Conservation (phyloP, 306 rosid species). For the Morella rubra region DNA sequence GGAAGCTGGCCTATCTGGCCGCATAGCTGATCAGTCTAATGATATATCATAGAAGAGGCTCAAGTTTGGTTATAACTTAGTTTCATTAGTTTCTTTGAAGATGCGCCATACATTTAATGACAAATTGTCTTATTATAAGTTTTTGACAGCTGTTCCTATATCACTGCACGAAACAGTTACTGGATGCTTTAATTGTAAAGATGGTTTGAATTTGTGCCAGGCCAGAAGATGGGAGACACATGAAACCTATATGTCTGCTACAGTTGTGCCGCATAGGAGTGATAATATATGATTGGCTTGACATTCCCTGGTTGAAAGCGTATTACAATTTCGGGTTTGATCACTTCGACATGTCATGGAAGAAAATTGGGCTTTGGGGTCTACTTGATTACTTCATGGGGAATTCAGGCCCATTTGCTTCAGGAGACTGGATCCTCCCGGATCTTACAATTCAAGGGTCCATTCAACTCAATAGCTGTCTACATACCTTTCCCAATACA, state of each 20-base stretch:
- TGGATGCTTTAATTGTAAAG: conserved; percentile 28
- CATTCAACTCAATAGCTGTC: conserved; percentile 46
- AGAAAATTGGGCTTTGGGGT: conserved; percentile 73
- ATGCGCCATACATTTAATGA: neutral
- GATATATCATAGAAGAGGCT: neutral
- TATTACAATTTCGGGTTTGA: conserved; percentile 95
- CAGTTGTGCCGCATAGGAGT: conserved; percentile 86
- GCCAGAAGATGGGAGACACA: conserved; percentile 79
- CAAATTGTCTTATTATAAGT: neutral
- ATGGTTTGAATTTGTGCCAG: conserved; percentile 43
- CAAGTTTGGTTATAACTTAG: neutral
- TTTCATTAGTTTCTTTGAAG: neutral
- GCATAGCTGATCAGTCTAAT: neutral
- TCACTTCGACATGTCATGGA: conserved; percentile 87
- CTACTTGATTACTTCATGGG: conserved; percentile 77
- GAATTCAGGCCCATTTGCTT: conserved; percentile 80
- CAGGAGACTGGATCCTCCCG: conserved; percentile 96
- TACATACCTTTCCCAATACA: conserved; percentile 76
- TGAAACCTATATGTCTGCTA: conserved; percentile 78
- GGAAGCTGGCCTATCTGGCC: neutral
- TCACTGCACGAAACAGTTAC: conserved; percentile 6
- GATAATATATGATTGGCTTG: conserved; percentile 87
- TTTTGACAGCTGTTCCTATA: conserved; percentile 13
- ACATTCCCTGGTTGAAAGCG: conserved; percentile 76
- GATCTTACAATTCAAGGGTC: conserved; percentile 99